Conservation (phyloP, 352 stramenopile species). For the Phytopythium kandeliae region DNA sequence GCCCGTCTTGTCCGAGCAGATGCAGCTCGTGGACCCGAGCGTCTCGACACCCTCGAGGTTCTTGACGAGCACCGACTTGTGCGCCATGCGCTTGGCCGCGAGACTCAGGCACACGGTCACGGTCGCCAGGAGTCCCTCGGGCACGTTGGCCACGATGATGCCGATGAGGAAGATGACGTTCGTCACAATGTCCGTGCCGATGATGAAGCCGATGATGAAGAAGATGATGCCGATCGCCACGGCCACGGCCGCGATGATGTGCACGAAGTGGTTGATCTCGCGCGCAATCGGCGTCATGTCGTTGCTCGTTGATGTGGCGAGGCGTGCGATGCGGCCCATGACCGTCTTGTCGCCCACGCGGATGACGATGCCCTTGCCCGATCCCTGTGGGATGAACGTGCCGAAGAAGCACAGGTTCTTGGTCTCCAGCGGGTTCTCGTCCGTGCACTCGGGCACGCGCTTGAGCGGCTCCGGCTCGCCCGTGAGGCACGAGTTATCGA, state of each 20-base stretch:
- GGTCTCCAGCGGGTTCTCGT: slow-evolving; percentile 26
- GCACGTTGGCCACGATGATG: slow-evolving; percentile 94
- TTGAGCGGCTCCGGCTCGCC: slow-evolving; percentile 46
- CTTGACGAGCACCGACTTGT: slow-evolving; percentile 93
- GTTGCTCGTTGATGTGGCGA: slow-evolving; percentile 46
- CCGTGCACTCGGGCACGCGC: slow-evolving; percentile 17
- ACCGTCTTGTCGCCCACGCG: slow-evolving; percentile 73
- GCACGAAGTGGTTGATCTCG: slow-evolving; percentile 68
- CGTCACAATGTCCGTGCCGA: slow-evolving; percentile 16
- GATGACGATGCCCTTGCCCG: slow-evolving; percentile 61
- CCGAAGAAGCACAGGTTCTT: slow-evolving; percentile 45
- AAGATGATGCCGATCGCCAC: slow-evolving; percentile 54
- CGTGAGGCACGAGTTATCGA: slow-evolving; percentile 64
- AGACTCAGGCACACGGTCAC: slow-evolving; percentile 92
- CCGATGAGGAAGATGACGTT: slow-evolving; percentile 88
- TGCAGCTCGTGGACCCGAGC: slow-evolving; percentile 68
- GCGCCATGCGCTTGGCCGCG: slow-evolving; percentile 84
- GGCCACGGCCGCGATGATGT: slow-evolving; percentile 55
- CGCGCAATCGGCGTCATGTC: slow-evolving; percentile 50
- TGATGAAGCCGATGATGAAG: slow-evolving; percentile 49
- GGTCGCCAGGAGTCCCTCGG: slow-evolving; percentile 88
- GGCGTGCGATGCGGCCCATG: slow-evolving; percentile 72
- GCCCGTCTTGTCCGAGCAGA: slow-evolving; percentile 92
- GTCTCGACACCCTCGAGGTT: slow-evolving; percentile 92
- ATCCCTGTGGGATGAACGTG: slow-evolving; percentile 57